Conservation (phyloP, 306 rosid genomes). For the Ormosia semicastrata region DNA sequence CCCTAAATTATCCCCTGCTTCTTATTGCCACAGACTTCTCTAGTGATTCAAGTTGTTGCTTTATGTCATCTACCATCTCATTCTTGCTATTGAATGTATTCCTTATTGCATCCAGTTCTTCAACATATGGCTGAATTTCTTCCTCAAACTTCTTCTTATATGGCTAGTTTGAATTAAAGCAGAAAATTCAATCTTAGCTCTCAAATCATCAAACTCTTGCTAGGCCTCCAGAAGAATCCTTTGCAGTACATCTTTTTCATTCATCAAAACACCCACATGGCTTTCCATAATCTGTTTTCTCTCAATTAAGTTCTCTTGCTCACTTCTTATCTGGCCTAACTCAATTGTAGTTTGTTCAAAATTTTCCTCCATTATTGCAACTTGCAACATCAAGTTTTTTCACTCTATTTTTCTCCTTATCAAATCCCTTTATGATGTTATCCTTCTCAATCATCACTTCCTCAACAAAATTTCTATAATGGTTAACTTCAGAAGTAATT, state of each 20-base stretch:
- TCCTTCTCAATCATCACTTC: slow-evolving; percentile 20
- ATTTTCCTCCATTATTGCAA: slow-evolving; percentile 41
- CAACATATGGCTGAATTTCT: slow-evolving; percentile 41
- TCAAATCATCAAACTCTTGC: slow-evolving; percentile 37
- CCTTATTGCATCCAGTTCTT: slow-evolving; percentile 59
- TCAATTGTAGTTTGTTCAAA: slow-evolving; percentile 35
- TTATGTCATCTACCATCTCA: slow-evolving; percentile 57
- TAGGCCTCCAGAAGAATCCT: slow-evolving; percentile 34
- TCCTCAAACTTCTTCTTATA: slow-evolving; percentile 40
- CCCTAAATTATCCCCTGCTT: too few relatives aligned
- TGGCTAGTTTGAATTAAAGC: slow-evolving; percentile 28
- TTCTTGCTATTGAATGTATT: slow-evolving; percentile 61
- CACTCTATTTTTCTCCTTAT: slow-evolving; percentile 46
- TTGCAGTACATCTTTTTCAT: slow-evolving; percentile 44
- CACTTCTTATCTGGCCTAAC: slow-evolving; percentile 31
- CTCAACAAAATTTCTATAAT: slow-evolving; percentile 19
- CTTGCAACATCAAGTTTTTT: slow-evolving; percentile 31
- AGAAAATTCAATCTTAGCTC: slow-evolving; percentile 40
- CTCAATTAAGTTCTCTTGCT: slow-evolving; percentile 28
- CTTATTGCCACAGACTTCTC: slow-evolving; percentile 20
- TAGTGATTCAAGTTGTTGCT: slow-evolving; percentile 42
- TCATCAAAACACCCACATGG: slow-evolving; percentile 29
- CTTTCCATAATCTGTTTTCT: slow-evolving; percentile 34
- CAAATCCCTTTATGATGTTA: slow-evolving; percentile 26
- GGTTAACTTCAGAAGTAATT: slow-evolving; percentile 37